Evolutionary conservation across 1,284 basidiomycete species (phyloP).

Genomic region (Heterobasidion occidentale): DNA sequence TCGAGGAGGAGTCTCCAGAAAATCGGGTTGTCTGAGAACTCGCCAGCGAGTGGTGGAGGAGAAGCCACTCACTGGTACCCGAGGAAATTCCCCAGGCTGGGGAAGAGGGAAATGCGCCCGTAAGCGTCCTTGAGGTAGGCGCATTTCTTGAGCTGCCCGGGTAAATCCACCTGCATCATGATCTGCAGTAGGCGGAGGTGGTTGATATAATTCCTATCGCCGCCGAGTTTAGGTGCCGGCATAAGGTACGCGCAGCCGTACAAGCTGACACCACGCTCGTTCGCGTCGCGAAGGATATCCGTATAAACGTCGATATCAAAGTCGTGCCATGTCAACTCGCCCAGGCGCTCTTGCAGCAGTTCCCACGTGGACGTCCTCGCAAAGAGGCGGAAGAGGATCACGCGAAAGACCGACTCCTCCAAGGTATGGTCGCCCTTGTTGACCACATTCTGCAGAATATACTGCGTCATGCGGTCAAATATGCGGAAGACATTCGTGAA

Average conservation of each 20-base stretch:
- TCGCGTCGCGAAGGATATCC: constrained; percentile 19
- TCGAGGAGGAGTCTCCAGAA: constrained; percentile 29
- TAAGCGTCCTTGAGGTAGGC: constrained; percentile 30
- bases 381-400: constrained; percentile 35
- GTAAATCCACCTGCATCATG: constrained; percentile 30
- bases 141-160: constrained; percentile 20
- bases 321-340: constrained; percentile 23
- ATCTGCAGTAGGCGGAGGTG: constrained; percentile 29
- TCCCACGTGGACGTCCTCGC: constrained; percentile 35
- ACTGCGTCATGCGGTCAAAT: constrained; percentile 34
- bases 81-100: constrained; percentile 32
- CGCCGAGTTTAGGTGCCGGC: constrained; percentile 29
- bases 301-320: constrained; percentile 28
- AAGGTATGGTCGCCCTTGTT: constrained; percentile 25
- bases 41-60: constrained; percentile 13
- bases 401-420: constrained; percentile 32
- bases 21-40: constrained; percentile 15
- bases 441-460: constrained; percentile 31
- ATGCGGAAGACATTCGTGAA: constrained; percentile 38
- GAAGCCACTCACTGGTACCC: constrained; percentile 28
- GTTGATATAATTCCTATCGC: constrained; percentile 20
- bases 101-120: constrained; percentile 25
- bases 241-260: constrained; percentile 33
- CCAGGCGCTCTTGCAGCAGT: constrained; percentile 23
- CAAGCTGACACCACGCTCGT: constrained; percentile 16